Evolutionary conservation across 1,284 basidiomycete species (phyloP).

Genomic region (Pyrrhoderma noxium): DNA sequence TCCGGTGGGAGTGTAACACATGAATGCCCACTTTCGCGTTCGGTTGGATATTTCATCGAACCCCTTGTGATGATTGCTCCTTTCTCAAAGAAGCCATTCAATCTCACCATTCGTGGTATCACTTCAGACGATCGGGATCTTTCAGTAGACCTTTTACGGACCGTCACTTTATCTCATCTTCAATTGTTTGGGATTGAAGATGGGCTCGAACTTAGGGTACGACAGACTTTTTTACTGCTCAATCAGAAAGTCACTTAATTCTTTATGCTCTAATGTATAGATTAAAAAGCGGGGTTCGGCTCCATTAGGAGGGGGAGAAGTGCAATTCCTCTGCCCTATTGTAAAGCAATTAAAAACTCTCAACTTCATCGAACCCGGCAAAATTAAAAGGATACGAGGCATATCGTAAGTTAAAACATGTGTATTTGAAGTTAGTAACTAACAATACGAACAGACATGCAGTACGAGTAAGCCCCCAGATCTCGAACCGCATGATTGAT

Average conservation of each 20-base stretch:
- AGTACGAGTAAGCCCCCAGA: constrained; percentile 93
- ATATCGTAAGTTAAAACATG: constrained; percentile 64
- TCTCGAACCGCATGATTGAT: constrained; percentile 97
- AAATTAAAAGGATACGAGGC: constrained; percentile 91
- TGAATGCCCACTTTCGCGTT: constrained; percentile 81
- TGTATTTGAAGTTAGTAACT: constrained; percentile 4
- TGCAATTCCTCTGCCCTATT: constrained; percentile 89
- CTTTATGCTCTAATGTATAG: constrained; percentile 32
- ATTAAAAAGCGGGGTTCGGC: constrained; percentile 92
- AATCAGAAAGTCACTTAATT: not conserved
- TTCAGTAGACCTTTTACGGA: constrained; percentile 86
- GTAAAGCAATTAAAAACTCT: constrained; percentile 87
- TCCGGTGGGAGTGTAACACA: constrained; percentile 79
- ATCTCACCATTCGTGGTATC: constrained; percentile 79
- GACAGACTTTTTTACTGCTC: constrained; percentile 21
- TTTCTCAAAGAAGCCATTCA: constrained; percentile 85
- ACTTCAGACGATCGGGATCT: constrained; percentile 88
- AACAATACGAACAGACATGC: constrained; percentile 55
- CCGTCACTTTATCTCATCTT: constrained; percentile 88
- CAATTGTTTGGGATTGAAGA: constrained; percentile 86
- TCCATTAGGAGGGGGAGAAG: constrained; percentile 88
- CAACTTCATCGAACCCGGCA: constrained; percentile 87
- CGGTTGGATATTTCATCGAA: constrained; percentile 93
- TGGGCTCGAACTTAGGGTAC: constrained; percentile 76
- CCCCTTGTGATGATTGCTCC: constrained; percentile 86